These are phyloP conservation scores for Ascochyta viciae-villosae DNA, from an alignment of 2,329 filamentous ascomycete species.

Conservation along the genomic window DNA sequence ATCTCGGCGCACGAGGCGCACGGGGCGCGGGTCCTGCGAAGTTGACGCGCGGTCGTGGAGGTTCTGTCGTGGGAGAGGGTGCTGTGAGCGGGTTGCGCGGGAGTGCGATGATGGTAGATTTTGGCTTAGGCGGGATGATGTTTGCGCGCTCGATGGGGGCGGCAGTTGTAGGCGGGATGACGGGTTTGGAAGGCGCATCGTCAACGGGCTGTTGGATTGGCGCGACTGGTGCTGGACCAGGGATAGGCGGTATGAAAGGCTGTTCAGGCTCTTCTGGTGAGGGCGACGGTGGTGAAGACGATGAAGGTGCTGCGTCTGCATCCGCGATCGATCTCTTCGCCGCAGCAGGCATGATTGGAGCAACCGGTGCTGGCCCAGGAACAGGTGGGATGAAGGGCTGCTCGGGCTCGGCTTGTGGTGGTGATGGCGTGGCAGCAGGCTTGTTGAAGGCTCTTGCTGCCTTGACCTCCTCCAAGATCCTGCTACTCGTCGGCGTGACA, in stretches of 20 bases:
- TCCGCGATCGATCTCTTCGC: not conserved
- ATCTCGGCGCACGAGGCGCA: conserved; percentile 6
- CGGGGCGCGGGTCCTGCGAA: conserved; percentile 16
- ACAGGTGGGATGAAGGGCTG: conserved; percentile 10
- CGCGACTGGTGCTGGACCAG: not conserved
- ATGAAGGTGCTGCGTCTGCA: not conserved
- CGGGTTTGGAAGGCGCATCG: not conserved
- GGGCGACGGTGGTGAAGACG: not conserved
- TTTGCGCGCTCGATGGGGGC: conserved; percentile 12
- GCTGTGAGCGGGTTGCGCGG: conserved; percentile 25
- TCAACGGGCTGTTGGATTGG: conserved; percentile 13
- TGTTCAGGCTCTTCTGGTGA: not conserved
- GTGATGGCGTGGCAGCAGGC: not conserved
- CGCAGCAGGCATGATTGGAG: conserved; percentile 10
- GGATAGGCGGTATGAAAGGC: not conserved
- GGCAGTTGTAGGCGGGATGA: conserved; percentile 6
- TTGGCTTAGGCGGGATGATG: conserved; percentile 8
- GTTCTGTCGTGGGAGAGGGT: conserved; percentile 17
- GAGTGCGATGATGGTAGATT: conserved; percentile 36
- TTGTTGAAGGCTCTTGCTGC: conserved; percentile 32
- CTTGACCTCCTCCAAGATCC: conserved; percentile 41
- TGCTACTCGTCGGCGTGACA: conserved; percentile 37
- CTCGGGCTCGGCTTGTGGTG: not conserved
- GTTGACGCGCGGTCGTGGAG: conserved; percentile 3
- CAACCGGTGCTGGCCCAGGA: conserved; percentile 14